Conservation (phyloP, 331 rosid genomes). For the Erythrophleum ivorense region DNA sequence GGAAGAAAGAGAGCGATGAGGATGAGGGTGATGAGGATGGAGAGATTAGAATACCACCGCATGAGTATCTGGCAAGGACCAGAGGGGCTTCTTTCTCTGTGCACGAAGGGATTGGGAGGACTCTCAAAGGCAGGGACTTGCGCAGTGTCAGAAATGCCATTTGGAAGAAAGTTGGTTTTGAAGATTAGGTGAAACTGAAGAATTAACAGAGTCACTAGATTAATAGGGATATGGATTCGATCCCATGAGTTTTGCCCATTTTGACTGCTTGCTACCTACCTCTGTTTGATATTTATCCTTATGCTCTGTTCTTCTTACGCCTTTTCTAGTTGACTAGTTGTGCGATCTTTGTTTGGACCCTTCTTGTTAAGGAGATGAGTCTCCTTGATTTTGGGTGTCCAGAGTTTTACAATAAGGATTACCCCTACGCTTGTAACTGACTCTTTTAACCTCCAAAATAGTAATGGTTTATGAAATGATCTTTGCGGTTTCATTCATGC, state of each 20-base stretch:
- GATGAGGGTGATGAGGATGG: constrained; percentile 32
- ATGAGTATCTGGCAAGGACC: constrained; percentile 76
- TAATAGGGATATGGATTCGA: constrained; percentile 19
- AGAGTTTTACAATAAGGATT: constrained; percentile 34
- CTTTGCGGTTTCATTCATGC: neutral
- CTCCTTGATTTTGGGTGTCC: constrained; percentile 25
- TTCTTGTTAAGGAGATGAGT: constrained; percentile 12
- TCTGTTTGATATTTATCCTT: neutral
- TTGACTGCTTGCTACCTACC: neutral
- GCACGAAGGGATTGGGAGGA: constrained; percentile 89
- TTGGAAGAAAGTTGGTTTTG: constrained; percentile 86
- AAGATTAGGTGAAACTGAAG: constrained; percentile 42
- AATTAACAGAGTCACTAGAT: neutral
- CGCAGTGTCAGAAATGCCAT: constrained; percentile 83
- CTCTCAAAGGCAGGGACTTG: constrained; percentile 86
- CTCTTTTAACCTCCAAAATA: neutral
- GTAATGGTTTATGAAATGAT: neutral
- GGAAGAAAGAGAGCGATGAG: constrained; percentile 28
- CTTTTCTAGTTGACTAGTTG: neutral
- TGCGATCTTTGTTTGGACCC: neutral
- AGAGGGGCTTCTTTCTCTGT: constrained; percentile 85
- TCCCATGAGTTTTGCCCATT: constrained; percentile 28
- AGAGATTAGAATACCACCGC: constrained; percentile 61
- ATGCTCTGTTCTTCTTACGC: neutral
- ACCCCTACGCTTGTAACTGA: constrained; percentile 24